phyloP scores from a whole-genome alignment of 129 eudicot species.

The Saposhnikovia divaricata region DNA sequence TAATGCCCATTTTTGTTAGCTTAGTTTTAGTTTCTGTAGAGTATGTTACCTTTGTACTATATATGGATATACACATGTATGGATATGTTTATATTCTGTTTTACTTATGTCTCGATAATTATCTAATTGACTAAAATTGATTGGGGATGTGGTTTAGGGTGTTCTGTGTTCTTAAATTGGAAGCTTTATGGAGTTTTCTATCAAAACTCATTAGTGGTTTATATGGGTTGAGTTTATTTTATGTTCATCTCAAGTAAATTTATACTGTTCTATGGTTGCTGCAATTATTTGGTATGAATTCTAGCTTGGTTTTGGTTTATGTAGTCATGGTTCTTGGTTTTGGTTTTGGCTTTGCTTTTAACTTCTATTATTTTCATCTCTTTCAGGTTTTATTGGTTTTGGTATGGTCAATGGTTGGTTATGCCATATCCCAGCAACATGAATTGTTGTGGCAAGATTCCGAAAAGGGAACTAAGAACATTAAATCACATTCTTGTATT shows the following conservation, averaged over 20 bases:
- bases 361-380: not conserved
- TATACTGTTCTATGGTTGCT: constrained; percentile 1
- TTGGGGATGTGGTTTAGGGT: too few species aligned
- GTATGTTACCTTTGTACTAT: constrained; percentile 1
- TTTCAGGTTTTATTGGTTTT: constrained; percentile 64
- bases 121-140: not conserved
- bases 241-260: constrained; percentile 1
- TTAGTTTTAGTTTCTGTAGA: too few species aligned
- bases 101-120: not conserved
- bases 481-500: too few species aligned
- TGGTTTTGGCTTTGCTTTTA: not conserved
- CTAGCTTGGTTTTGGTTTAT: not conserved
- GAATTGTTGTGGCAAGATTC: constrained; percentile 18
- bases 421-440: constrained; percentile 36
- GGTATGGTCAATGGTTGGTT: constrained; percentile 31
- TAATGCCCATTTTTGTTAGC: not conserved
- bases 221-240: not conserved
- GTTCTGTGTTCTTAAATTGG: not conserved
- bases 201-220: not conserved
- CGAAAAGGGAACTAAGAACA: too few species aligned
- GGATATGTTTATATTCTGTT: not conserved
- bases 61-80: not conserved
- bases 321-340: not conserved
- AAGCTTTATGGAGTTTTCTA: not conserved
- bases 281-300: constrained; percentile 16